Conservation (phyloP, 805 yeast species). For the Novakomyces olei region DNA sequence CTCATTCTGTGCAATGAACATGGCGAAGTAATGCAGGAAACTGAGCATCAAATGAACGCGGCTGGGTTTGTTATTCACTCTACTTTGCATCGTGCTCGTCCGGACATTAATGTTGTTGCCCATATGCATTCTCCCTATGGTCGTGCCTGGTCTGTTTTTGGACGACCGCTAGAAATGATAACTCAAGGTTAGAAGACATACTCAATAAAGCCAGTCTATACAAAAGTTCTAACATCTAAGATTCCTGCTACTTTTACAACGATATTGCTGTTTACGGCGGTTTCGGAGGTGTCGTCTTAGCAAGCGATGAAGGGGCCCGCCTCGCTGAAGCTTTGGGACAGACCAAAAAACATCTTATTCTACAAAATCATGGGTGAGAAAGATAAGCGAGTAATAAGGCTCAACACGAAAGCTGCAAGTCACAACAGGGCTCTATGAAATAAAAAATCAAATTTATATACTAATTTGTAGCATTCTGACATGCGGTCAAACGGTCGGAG, state of each 20-base stretch:
- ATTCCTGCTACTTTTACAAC: slow-evolving; percentile 44
- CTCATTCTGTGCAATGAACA: slow-evolving; percentile 41
- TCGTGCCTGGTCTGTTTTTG: not conserved
- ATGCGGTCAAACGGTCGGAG: slow-evolving; percentile 47
- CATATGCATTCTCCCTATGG: not conserved
- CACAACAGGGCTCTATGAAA: too few relatives aligned
- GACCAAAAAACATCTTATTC: slow-evolving; percentile 33
- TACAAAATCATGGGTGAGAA: slow-evolving; percentile 58
- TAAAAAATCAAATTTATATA: too few relatives aligned
- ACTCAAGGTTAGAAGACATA: too few relatives aligned
- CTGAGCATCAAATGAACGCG: slow-evolving; percentile 31
- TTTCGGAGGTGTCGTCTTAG: slow-evolving; percentile 65
- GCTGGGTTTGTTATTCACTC: slow-evolving; percentile 56
- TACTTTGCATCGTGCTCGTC: slow-evolving; percentile 42
- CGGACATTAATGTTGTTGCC: slow-evolving; percentile 18
- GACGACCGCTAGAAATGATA: slow-evolving; percentile 17
- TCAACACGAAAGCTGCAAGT: too few relatives aligned
- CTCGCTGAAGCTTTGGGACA: slow-evolving; percentile 40
- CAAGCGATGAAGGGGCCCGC: slow-evolving; percentile 36
- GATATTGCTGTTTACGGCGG: slow-evolving; percentile 40
- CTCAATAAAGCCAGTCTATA: too few relatives aligned
- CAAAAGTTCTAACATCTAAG: too few relatives aligned
- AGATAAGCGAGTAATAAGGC: too few relatives aligned
- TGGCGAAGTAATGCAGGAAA: slow-evolving; percentile 42
- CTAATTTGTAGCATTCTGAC: too few relatives aligned